phyloP scores from a whole-genome alignment of 2,329 filamentous ascomycete species.

The Nemania sp. region DNA sequence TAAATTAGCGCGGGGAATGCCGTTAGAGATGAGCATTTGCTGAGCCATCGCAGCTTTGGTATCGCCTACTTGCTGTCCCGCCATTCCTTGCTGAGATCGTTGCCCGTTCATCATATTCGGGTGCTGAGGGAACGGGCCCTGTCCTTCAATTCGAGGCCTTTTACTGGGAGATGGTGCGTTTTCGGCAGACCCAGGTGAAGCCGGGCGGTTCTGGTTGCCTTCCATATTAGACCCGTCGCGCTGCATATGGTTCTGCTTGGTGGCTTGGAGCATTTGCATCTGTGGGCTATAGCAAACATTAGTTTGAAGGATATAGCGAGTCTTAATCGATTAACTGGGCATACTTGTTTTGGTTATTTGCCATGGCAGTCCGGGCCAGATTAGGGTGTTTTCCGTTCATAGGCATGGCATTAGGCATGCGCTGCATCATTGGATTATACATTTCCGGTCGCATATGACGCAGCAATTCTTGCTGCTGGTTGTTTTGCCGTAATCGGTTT shows the following conservation, averaged over 20 bases:
- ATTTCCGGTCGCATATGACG: constrained; percentile 69
- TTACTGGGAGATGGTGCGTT: constrained; percentile 93
- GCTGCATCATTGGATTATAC: constrained; percentile 69
- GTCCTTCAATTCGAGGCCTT: constrained; percentile 78
- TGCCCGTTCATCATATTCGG: constrained; percentile 73
- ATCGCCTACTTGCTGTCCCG: constrained; percentile 65
- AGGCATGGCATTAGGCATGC: constrained; percentile 63
- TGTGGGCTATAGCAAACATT: constrained; percentile 55
- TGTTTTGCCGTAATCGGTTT: constrained; percentile 72
- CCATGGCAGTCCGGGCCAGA: constrained; percentile 74
- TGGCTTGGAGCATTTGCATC: constrained; percentile 68
- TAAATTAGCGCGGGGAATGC: constrained; percentile 75
- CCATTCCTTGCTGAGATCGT: constrained; percentile 69
- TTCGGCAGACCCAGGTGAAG: constrained; percentile 80
- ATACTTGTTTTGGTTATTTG: constrained; percentile 75
- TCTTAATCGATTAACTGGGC: constrained; percentile 36
- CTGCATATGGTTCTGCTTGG: constrained; percentile 82
- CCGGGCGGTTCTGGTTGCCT: constrained; percentile 76
- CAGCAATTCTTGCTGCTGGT: constrained; percentile 77
- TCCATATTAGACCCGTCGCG: constrained; percentile 87
- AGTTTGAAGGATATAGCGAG: constrained; percentile 20
- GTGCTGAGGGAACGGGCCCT: constrained; percentile 71
- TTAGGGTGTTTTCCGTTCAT: constrained; percentile 63
- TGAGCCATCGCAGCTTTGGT: constrained; percentile 52
- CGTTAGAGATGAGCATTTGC: constrained; percentile 67